A percentile compares a stretch with the other conserved stretches of the same genome.
Conservation (phyloP, 139 green algal genomes). For the Tetraselmis chui region DNA sequence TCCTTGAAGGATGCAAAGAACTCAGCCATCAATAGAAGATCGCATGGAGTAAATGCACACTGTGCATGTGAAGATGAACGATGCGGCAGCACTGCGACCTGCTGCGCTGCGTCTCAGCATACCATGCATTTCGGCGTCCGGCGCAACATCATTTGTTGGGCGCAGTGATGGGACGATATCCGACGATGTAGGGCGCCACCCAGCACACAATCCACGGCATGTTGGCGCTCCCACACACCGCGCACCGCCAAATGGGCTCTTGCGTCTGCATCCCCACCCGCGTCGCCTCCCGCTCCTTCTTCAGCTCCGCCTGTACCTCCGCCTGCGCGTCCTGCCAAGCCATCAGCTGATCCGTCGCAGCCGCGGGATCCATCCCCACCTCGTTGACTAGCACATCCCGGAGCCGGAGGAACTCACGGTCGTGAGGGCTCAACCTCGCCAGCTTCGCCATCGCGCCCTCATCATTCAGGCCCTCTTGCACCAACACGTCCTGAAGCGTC, state of each 20-base stretch:
- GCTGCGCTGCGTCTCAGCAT: too few species aligned
- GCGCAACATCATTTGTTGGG: background rate
- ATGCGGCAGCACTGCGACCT: too few species aligned
- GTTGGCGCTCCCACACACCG: background rate
- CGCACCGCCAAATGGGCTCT: background rate
- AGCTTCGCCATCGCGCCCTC: background rate
- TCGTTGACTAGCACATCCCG: background rate
- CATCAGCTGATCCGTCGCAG: background rate
- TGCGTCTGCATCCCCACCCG: background rate
- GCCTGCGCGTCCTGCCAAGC: background rate
- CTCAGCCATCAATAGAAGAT: too few species aligned
- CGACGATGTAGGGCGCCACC: background rate
- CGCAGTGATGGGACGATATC: background rate
- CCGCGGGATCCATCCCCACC: background rate
- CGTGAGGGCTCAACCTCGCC: background rate
- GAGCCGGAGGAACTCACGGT: background rate
- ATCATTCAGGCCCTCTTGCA: background rate
- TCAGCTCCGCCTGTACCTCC: background rate
- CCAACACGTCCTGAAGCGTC: background rate
- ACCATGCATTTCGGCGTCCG: too few species aligned
- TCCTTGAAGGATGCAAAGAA: too few species aligned
- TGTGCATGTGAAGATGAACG: too few species aligned
- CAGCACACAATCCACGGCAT: background rate
- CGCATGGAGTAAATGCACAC: too few species aligned
- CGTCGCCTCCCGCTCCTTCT: background rate